Evolutionary conservation across 176 grass and related monocot genomes (phyloP).

Genomic region (Carex littledalei): DNA sequence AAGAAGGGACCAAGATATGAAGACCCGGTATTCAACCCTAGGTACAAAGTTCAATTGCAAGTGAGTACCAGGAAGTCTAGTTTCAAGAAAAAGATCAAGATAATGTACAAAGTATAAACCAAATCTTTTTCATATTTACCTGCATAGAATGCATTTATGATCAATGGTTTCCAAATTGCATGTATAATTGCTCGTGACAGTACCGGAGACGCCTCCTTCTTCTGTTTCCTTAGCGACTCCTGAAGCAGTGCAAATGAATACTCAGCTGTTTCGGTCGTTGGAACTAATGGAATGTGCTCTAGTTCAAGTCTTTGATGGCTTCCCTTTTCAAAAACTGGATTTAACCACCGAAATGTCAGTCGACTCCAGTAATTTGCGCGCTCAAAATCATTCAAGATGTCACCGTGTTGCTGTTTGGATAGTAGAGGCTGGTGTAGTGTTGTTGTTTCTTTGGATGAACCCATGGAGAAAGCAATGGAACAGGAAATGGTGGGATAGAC

Average conservation of each 20-base stretch:
- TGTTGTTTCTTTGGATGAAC: slow-evolving; percentile 6
- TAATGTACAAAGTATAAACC: neutral
- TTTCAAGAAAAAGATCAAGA: neutral
- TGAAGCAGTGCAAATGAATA: slow-evolving; percentile 54
- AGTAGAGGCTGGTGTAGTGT: slow-evolving; percentile 36
- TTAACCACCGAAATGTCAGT: slow-evolving; percentile 74
- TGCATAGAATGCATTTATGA: slow-evolving; percentile 66
- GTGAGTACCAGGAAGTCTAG: neutral
- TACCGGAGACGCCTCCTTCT: slow-evolving; percentile 23
- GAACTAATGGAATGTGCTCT: slow-evolving; percentile 47
- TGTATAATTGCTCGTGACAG: slow-evolving; percentile 42
- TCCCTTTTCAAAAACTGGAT: slow-evolving; percentile 61
- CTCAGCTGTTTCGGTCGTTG: slow-evolving; percentile 41
- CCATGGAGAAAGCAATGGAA: neutral
- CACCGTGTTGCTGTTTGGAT: neutral
- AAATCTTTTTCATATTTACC: slow-evolving; percentile 28
- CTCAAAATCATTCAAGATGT: slow-evolving; percentile 5
- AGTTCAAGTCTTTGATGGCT: slow-evolving; percentile 44
- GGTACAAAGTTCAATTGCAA: neutral
- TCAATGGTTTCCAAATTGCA: slow-evolving; percentile 59
- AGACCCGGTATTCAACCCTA: slow-evolving; percentile 70
- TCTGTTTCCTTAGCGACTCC: slow-evolving; percentile 50
- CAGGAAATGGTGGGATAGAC: slow-evolving; percentile 5
- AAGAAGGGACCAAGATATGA: slow-evolving; percentile 74
- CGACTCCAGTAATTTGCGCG: slow-evolving; percentile 50